phyloP scores from a whole-genome alignment of 441 rosid species.

The Hura crepitans region DNA sequence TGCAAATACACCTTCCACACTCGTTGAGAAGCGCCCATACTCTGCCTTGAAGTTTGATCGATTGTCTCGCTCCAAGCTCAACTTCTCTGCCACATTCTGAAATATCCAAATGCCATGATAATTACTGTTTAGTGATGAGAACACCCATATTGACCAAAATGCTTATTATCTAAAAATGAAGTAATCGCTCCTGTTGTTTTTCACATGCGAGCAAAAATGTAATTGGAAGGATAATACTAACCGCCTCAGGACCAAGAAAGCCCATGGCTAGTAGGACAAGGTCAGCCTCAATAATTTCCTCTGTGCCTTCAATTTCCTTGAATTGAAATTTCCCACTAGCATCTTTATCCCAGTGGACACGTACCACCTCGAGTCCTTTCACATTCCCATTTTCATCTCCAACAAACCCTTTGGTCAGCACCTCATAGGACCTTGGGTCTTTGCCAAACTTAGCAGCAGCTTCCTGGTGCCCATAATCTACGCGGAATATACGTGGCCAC shows the following conservation, averaged over 20 bases:
- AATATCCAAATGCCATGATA: not conserved
- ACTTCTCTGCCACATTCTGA: constrained; percentile 84
- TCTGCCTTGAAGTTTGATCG: constrained; percentile 95
- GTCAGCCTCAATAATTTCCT: constrained; percentile 86
- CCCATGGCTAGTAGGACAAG: constrained; percentile 97
- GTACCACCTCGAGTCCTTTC: constrained; percentile 82
- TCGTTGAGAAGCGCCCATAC: constrained; percentile 88
- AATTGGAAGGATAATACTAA: constrained; percentile 34
- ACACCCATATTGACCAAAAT: no score
- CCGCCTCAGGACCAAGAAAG: constrained; percentile 96
- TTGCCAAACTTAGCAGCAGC: constrained; percentile 84
- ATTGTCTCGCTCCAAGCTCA: constrained; percentile 78
- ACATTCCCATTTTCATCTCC: constrained; percentile 83
- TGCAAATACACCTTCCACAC: constrained; percentile 85
- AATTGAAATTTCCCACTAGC: constrained; percentile 76
- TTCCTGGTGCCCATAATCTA: constrained; percentile 99
- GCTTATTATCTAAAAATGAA: not conserved
- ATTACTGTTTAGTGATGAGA: not conserved
- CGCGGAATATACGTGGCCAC: constrained; percentile 98
- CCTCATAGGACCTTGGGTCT: constrained; percentile 94
- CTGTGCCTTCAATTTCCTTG: constrained; percentile 83
- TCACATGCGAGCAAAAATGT: not conserved
- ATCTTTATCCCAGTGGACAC: constrained; percentile 89
- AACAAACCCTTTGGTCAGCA: constrained; percentile 83
- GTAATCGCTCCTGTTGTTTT: no score